A percentile compares a stretch with the other conserved stretches of the same genome.
phyloP scores from a whole-genome alignment of 495 filamentous ascomycete genomes.

The Corynascus novoguineensis region DNA sequence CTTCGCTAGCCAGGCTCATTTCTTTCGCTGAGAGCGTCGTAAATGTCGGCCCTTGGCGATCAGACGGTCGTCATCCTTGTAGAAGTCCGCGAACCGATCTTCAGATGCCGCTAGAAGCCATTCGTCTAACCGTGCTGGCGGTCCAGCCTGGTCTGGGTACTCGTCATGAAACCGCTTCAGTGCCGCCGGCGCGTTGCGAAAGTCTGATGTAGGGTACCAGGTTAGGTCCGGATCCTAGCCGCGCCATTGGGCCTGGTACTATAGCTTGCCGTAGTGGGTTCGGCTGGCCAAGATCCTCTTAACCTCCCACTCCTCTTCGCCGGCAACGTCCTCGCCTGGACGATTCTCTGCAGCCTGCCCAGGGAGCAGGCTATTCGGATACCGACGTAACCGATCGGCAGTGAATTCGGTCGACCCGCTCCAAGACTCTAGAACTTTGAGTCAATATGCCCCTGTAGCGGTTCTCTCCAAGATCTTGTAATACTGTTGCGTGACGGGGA shows the following conservation, averaged over 20 bases:
- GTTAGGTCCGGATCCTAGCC: slow-evolving; percentile 10
- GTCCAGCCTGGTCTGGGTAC: slow-evolving; percentile 4
- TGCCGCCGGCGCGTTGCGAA: not conserved
- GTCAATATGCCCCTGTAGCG: slow-evolving; percentile 1
- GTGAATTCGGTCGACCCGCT: slow-evolving; percentile 1
- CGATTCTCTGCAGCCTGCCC: slow-evolving; percentile 10
- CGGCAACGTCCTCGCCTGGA: slow-evolving; percentile 4
- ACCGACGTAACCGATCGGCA: not conserved
- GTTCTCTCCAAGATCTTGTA: slow-evolving; percentile 4
- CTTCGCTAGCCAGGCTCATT: not conserved
- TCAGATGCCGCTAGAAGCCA: slow-evolving; percentile 4
- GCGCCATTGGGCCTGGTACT: slow-evolving; percentile 10
- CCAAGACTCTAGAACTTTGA: slow-evolving; percentile 4
- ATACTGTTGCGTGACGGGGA: slow-evolving; percentile 3
- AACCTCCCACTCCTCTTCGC: slow-evolving; percentile 8
- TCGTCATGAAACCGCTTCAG: slow-evolving; percentile 6
- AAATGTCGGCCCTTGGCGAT: not conserved
- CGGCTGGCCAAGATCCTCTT: slow-evolving; percentile 3
- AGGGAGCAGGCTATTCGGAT: slow-evolving; percentile 12
- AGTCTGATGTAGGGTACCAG: slow-evolving; percentile 3
- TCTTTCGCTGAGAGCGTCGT: not conserved
- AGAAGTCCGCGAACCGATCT: not conserved
- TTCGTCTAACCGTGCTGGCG: not conserved
- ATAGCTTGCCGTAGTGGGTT: slow-evolving; percentile 3
- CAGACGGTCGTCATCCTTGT: slow-evolving; percentile 5